phyloP scores from a whole-genome alignment of 2,329 filamentous ascomycete genomes.

The Sporothrix dimorphospora region DNA sequence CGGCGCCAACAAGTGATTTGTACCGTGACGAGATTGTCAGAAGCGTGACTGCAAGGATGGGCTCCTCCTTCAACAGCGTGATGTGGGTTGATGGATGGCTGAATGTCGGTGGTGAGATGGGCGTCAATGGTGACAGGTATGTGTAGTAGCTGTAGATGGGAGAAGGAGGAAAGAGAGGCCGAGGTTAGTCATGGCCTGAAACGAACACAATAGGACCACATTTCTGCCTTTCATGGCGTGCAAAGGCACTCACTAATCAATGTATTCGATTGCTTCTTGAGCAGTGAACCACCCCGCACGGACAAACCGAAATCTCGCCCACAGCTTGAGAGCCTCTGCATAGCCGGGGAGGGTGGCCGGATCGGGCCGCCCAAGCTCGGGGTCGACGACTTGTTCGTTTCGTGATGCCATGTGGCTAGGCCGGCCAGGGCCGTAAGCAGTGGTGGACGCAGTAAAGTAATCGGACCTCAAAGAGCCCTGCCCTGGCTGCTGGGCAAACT shows the following conservation, averaged over 20 bases:
- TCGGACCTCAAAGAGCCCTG: neutral
- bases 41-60: slow-evolving; percentile 87
- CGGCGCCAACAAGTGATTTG: slow-evolving; percentile 76
- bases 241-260: slow-evolving; percentile 72
- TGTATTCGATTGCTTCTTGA: slow-evolving; percentile 88
- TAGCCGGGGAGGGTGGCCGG: slow-evolving; percentile 58
- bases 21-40: slow-evolving; percentile 91
- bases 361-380: slow-evolving; percentile 49
- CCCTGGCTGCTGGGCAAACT: neutral
- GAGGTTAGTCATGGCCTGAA: neutral
- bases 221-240: too few relatives aligned
- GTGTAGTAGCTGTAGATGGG: slow-evolving; percentile 72
- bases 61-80: slow-evolving; percentile 84
- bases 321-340: slow-evolving; percentile 77
- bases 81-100: slow-evolving; percentile 78
- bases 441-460: neutral
- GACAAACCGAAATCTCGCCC: slow-evolving; percentile 92
- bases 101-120: slow-evolving; percentile 90
- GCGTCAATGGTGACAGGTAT: slow-evolving; percentile 87
- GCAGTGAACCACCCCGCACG: slow-evolving; percentile 95
- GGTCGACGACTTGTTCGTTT: slow-evolving; percentile 50
- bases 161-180: neutral
- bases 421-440: slow-evolving; percentile 33
- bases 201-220: neutral
- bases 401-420: slow-evolving; percentile 31